A percentile compares a stretch with the other conserved stretches of the same genome.
phyloP scores from a whole-genome alignment of 2,329 filamentous ascomycete species.

The Helotiales sp. region DNA sequence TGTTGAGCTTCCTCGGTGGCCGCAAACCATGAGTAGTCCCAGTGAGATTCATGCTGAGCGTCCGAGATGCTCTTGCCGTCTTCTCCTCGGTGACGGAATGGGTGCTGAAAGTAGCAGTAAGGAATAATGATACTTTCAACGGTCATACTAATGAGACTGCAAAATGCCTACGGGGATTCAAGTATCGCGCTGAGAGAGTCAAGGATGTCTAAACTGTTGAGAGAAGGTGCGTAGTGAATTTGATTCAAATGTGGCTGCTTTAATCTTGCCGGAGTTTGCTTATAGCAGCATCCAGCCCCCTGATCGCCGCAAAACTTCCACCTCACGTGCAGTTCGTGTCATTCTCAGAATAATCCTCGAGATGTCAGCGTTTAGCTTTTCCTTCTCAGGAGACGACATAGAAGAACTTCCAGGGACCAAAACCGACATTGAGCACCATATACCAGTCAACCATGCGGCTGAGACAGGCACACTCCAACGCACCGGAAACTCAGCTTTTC shows the following conservation, averaged over 20 bases:
- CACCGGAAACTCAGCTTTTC: slow-evolving; percentile 50
- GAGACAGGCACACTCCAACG: slow-evolving; percentile 34
- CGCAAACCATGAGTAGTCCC: too few relatives aligned
- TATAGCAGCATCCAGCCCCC: not conserved
- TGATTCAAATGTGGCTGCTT: not conserved
- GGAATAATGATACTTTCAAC: too few relatives aligned
- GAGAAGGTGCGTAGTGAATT: too few relatives aligned
- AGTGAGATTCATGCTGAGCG: too few relatives aligned
- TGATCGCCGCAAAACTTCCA: not conserved
- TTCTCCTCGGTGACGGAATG: too few relatives aligned
- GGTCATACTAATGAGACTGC: too few relatives aligned
- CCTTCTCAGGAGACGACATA: slow-evolving; percentile 65
- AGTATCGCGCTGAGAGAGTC: too few relatives aligned
- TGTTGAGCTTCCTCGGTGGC: too few relatives aligned
- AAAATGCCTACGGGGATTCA: too few relatives aligned
- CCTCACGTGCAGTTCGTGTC: slow-evolving; percentile 2
- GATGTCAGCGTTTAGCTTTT: slow-evolving; percentile 45
- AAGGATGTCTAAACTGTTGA: too few relatives aligned
- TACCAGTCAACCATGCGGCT: slow-evolving; percentile 28
- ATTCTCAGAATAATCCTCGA: slow-evolving; percentile 6
- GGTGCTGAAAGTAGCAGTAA: too few relatives aligned
- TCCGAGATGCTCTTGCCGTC: too few relatives aligned
- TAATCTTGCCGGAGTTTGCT: not conserved
- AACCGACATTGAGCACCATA: not conserved
- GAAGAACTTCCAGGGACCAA: slow-evolving; percentile 41